Base-by-base conservation (phyloP, 2,329 filamentous ascomycete genomes). In the Chalara sp. region DNA sequence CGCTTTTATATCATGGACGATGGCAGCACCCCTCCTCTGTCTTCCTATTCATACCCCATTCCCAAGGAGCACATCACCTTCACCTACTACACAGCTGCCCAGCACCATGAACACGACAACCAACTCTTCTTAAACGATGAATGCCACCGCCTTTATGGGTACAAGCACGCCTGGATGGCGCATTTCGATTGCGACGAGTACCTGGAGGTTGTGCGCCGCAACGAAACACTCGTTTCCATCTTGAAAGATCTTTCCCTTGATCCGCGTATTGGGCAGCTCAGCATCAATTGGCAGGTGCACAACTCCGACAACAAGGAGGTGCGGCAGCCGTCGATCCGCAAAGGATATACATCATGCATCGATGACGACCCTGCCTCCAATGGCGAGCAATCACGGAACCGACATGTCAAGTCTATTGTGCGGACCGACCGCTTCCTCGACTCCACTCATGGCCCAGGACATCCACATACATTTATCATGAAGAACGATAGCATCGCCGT, bases 171-270 rank as follows among this genome's bases (percentile, higher is more conserved):
- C 7, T 67, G 65, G 64, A 63, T 66, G 13, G 65, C 59, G 6
- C 67, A 64, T 49, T 54, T 67, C 32, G 65, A 67, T 53, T 56
- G 53, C 21, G 64, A 67, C 48, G 65, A 64, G 46, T 64, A 59
- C 41, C 52, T 61, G 5, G 50, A 59, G 13, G n/a, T 37, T n/a
- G 56, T 56, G 40, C 40, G 56, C 11, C 50, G 50, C 1, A 47
- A 54, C 2, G 57, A 65, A 44, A 65, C 59, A 0, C 47, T 67
- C 3, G 51, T 53, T 10, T 55, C 59, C 4, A 50, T 68, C 8
- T 54, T 68, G 30, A 54, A 53, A 35, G 52, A 39, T 5, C 59
- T 64, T 28, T 60, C 65, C 46, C 46, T 55, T 3, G 49, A 62
- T 35, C 51, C 57, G 8, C 53, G 50, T 5, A 58, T 65, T 28